Conservation (phyloP, 2,329 filamentous ascomycete genomes). For the Aspergillus ochraceoroseus region DNA sequence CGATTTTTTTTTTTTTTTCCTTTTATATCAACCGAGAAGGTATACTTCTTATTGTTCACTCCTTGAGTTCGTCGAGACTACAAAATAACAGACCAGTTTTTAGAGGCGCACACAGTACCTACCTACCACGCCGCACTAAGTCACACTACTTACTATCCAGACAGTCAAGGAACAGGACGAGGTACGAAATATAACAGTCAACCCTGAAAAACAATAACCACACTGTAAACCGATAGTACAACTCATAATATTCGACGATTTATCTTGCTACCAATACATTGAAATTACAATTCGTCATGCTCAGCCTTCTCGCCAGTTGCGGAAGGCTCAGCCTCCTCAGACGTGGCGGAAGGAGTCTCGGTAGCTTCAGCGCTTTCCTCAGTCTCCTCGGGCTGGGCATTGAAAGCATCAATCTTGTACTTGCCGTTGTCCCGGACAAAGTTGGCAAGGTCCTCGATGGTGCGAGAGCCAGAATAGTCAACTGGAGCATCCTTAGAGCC, state of each 20-base stretch:
- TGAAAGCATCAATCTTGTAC: conserved; percentile 67
- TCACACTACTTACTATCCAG: no score
- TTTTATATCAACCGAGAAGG: no score
- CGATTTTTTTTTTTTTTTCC: no score
- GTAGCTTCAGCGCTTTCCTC: conserved; percentile 38
- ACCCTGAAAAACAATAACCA: no score
- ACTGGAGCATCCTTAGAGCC: conserved; percentile 79
- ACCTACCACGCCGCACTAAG: no score
- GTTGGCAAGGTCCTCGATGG: conserved; percentile 81
- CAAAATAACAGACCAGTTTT: no score
- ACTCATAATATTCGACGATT: not conserved
- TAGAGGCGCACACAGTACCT: no score
- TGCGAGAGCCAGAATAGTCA: conserved; percentile 82
- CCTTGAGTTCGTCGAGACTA: no score
- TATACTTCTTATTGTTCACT: no score
- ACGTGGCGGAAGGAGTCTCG: conserved; percentile 23
- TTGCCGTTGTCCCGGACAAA: conserved; percentile 97
- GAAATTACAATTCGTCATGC: conserved; percentile 41
- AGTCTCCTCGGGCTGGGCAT: conserved; percentile 54
- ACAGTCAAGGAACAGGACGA: no score
- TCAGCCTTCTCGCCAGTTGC: conserved; percentile 25
- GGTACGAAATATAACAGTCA: no score
- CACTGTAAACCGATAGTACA: not conserved
- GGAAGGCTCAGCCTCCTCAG: conserved; percentile 19
- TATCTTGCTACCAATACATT: conserved; percentile 8